These are phyloP conservation scores for Pseudogymnoascus sp. DNA, from an alignment of 2,329 filamentous ascomycete species.

Conservation along the genomic window DNA sequence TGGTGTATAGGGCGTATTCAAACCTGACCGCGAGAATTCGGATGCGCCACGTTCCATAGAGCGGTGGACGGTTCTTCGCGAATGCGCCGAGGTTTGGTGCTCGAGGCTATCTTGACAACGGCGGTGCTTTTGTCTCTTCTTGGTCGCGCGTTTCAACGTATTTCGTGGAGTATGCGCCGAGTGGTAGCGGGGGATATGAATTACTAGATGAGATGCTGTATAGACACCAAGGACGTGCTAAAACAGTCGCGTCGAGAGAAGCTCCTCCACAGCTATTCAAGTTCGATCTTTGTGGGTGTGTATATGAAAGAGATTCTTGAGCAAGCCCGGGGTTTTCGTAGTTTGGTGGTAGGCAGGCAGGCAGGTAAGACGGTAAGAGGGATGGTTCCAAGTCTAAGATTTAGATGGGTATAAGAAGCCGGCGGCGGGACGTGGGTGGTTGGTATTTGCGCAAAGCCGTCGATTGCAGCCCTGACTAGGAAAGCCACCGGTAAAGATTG, in stretches of 20 bases:
- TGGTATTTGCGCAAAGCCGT: conserved; percentile 5
- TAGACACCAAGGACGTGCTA: conserved; percentile 32
- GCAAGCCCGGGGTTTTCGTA: background rate
- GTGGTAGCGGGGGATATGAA: conserved; percentile 11
- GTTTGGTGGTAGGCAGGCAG: background rate
- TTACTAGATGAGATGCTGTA: conserved; percentile 20
- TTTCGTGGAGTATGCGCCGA: background rate
- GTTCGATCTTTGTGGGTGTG: background rate
- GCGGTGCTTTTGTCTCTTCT: conserved; percentile 3
- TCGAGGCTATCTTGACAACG: conserved; percentile 24
- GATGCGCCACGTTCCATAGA: conserved; percentile 57
- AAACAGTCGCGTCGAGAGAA: conserved; percentile 5
- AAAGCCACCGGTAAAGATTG: conserved; percentile 4
- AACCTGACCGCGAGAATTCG: conserved; percentile 85
- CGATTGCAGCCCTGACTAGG: conserved; percentile 1
- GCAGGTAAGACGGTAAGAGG: background rate
- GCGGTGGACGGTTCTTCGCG: conserved; percentile 26
- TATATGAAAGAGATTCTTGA: background rate
- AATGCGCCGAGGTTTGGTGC: conserved; percentile 24
- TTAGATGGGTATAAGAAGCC: conserved; percentile 1
- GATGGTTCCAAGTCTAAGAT: background rate
- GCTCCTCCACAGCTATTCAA: background rate
- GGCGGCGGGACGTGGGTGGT: conserved; percentile 2
- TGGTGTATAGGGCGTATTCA: conserved; percentile 65
- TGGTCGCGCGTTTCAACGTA: conserved; percentile 13